phyloP scores from a whole-genome alignment of 2,329 filamentous ascomycete genomes.

The Exophiala oligosperma region DNA sequence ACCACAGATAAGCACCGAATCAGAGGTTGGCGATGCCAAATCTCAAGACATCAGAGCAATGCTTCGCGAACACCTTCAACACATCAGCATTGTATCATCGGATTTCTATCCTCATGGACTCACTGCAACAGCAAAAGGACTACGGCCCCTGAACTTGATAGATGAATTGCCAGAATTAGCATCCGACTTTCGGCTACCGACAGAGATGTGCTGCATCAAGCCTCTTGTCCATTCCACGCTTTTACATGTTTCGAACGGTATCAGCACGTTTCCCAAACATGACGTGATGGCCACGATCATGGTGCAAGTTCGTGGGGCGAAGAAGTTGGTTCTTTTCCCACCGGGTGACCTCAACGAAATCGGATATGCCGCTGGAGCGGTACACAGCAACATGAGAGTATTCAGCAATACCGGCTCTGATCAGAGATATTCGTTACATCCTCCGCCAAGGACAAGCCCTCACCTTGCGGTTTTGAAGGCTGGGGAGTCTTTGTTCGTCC shows the following conservation, averaged over 20 bases:
- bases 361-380: constrained; percentile 71
- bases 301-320: constrained; percentile 73
- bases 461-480: constrained; percentile 65
- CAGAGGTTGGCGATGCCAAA: constrained; percentile 49
- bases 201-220: constrained; percentile 57
- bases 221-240: constrained; percentile 73
- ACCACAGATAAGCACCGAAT: no score
- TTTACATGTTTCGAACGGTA: constrained; percentile 73
- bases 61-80: constrained; percentile 64
- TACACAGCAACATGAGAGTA: constrained; percentile 48
- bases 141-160: neutral
- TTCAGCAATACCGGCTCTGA: constrained; percentile 58
- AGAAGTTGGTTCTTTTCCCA: constrained; percentile 74
- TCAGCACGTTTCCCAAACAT: constrained; percentile 87
- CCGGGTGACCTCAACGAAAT: constrained; percentile 71
- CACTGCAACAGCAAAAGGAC: neutral
- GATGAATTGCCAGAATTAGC: constrained; percentile 55
- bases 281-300: constrained; percentile 85
- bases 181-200: constrained; percentile 68
- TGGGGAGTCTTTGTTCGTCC: constrained; percentile 78
- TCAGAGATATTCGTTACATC: constrained; percentile 43
- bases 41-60: constrained; percentile 65
- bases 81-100: constrained; percentile 54
- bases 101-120: neutral
- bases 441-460: constrained; percentile 65